Base-by-base conservation (phyloP, 331 rosid species). In the Acacia concinna region DNA sequence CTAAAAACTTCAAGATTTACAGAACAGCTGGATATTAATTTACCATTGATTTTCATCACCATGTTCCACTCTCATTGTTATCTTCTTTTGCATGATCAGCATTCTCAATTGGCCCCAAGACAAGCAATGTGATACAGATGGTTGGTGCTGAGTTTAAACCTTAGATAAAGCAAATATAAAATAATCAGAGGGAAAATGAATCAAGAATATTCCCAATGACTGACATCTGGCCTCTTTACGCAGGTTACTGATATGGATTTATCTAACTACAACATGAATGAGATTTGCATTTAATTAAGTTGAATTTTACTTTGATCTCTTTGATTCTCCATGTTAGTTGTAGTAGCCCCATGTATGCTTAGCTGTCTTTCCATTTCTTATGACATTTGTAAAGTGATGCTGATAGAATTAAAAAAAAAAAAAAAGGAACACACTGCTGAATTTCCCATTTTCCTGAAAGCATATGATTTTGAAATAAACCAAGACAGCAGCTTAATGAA, bases 341-440 rank as follows among this genome's bases (percentile, higher is more conserved):
- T n/a, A 17, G 35, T 23, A 76, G 31, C 51, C 32, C 57, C 68
- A 25, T 67, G 64, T 35, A 47, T 66, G n/a, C 67, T 18, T 54
- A 11, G 41, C 43, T 78, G 56, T 54, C 59, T 77, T 21, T 34
- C 80, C 40, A 21, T 77, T 76, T 77, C 37, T 32, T 65, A 17
- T 49, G 41, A 23, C 23, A 31, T 64, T 15, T 41, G 27, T 1
- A 9, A 23, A 47, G 49, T 46, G 49, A 23, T 18, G 4, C 54
- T 66, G 43, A 78, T 37, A 63, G 54, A 51, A 51, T 6, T 67
- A 9, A 32, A 32, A 18, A 11, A 32, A 21, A 46, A n/a, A n/a
- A n/a, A n/a, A n/a, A n/a, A n/a, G n/a, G n/a, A n/a, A n/a, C 41
- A 32, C 17, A 63, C 17, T 23, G 21, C 13, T 1, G 32, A 59